A percentile compares a stretch with the other conserved stretches of the same genome.
Conservation (phyloP, 768 basidiomycete species). For the Lactarius trivialis region DNA sequence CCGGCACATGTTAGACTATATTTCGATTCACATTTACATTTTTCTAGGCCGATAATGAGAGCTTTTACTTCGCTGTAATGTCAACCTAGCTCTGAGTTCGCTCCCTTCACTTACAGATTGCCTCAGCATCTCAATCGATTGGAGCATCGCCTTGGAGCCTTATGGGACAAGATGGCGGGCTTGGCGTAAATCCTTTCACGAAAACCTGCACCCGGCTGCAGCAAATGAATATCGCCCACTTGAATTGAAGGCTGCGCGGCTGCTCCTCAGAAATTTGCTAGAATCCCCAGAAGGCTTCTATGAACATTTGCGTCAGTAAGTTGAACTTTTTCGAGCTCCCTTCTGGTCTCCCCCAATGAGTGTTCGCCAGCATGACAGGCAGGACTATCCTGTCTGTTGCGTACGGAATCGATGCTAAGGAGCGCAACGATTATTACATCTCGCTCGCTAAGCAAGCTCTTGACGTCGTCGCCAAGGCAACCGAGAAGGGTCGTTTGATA, state of each 20-base stretch:
- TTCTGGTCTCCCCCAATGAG: background rate
- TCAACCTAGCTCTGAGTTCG: background rate
- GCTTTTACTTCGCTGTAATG: slow-evolving; percentile 2
- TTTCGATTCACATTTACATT: background rate
- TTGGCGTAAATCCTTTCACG: slow-evolving; percentile 37
- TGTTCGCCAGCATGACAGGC: slow-evolving; percentile 34
- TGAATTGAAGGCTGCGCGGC: slow-evolving; percentile 23
- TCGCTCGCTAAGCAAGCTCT: slow-evolving; percentile 26
- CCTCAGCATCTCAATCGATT: slow-evolving; percentile 38
- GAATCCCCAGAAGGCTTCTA: slow-evolving; percentile 35
- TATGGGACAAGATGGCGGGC: slow-evolving; percentile 39
- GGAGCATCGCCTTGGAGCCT: slow-evolving; percentile 35
- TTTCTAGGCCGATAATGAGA: slow-evolving; percentile 3
- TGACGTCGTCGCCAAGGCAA: slow-evolving; percentile 2
- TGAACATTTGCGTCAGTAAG: slow-evolving; percentile 35
- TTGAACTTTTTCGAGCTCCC: background rate
- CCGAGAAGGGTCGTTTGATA: slow-evolving; percentile 40
- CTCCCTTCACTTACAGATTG: background rate
- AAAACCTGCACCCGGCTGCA: slow-evolving; percentile 36
- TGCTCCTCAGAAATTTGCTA: slow-evolving; percentile 31
- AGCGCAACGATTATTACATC: slow-evolving; percentile 34
- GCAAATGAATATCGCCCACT: slow-evolving; percentile 18
- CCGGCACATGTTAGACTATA: background rate
- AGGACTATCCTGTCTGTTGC: slow-evolving; percentile 37
- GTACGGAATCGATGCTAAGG: slow-evolving; percentile 41